Base-by-base conservation (phyloP, 2,329 filamentous ascomycete genomes). In the Colletotrichum cereale region DNA sequence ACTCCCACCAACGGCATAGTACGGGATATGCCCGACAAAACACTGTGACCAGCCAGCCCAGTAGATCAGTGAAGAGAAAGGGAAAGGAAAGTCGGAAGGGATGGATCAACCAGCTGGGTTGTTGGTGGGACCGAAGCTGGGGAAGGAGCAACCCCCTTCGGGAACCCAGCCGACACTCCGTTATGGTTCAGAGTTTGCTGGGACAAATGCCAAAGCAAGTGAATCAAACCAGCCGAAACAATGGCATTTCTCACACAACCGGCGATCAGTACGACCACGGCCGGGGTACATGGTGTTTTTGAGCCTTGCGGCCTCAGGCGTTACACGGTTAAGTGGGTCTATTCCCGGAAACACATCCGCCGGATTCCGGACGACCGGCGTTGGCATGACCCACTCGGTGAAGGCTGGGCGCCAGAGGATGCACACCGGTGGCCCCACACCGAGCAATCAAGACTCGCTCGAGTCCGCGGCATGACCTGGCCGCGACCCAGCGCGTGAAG, bases 191-290 rank as follows among this genome's bases (percentile, higher is more conserved):
- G 48, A 53, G 62, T 52, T 26, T 53, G 29, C 64, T 44, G 31
- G 38, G 44, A 29, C 52, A 47, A 56, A 34, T 53, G 40, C 64
- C 68, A 56, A 52, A 58, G 34, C 26, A 44, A 44, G 48, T 62
- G 67, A 62, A 71, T 71, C 68, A 58, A 71, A 71, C 57, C 68
- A 63, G 68, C 42, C 65, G 65, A 71, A 67, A 71, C 67, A 60
- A 57, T 67, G 40, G 55, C 64, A 68, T 48, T 68, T 62, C 57
- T 63, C 65, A 57, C 57, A 60, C 63, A 57, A 31, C 67, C 48
- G 63, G 56, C 56, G 65, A 71, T 68, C 58, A 62, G 56, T 50
- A 50, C 67, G 55, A 56, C 63, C 55, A 56, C 56, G 21, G 62
- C 29, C 34, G 16, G 36, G 61, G 48, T 38, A 38, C 12, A 26